phyloP scores from a whole-genome alignment of 257 asterid genomes.

The Gardenia jasminoides region DNA sequence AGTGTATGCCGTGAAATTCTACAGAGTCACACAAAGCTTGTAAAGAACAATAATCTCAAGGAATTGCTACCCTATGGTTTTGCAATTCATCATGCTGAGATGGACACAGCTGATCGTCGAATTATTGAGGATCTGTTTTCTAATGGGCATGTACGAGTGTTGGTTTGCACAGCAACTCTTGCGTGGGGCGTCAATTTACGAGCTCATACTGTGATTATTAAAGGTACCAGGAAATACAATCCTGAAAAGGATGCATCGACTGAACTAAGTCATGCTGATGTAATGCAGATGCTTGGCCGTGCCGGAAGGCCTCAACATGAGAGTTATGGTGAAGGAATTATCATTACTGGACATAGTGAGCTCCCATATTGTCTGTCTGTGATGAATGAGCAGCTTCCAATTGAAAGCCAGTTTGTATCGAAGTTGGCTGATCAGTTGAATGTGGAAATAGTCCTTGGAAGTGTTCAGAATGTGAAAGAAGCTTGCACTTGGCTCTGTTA shows the following conservation, averaged over 20 bases:
- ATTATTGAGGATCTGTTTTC: slow-evolving; percentile 41
- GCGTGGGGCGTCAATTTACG: slow-evolving; percentile 54
- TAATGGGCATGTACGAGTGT: slow-evolving; percentile 37
- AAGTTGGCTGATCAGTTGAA: slow-evolving; percentile 47
- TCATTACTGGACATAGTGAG: slow-evolving; percentile 40
- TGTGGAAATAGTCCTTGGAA: slow-evolving; percentile 49
- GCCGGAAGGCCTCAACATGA: slow-evolving; percentile 52
- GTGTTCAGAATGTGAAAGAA: slow-evolving; percentile 43
- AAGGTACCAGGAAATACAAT: slow-evolving; percentile 43
- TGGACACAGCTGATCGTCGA: slow-evolving; percentile 43
- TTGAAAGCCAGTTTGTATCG: slow-evolving; percentile 44
- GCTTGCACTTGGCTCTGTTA: slow-evolving; percentile 45
- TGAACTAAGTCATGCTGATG: slow-evolving; percentile 43
- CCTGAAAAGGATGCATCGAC: slow-evolving; percentile 51
- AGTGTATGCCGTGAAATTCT: slow-evolving; percentile 40
- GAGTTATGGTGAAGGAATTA: slow-evolving; percentile 40
- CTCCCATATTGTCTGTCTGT: slow-evolving; percentile 38
- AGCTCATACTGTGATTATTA: slow-evolving; percentile 45
- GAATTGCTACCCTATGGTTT: slow-evolving; percentile 43
- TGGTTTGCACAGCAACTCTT: slow-evolving; percentile 47
- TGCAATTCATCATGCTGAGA: slow-evolving; percentile 47
- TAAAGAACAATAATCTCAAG: slow-evolving; percentile 45
- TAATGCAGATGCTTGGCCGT: slow-evolving; percentile 52
- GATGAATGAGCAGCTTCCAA: slow-evolving; percentile 49
- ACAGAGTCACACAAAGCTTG: slow-evolving; percentile 41